These are phyloP conservation scores for Pseudocercospora eumusae DNA, from an alignment of 2,329 filamentous ascomycete genomes.

Conservation along the genomic window DNA sequence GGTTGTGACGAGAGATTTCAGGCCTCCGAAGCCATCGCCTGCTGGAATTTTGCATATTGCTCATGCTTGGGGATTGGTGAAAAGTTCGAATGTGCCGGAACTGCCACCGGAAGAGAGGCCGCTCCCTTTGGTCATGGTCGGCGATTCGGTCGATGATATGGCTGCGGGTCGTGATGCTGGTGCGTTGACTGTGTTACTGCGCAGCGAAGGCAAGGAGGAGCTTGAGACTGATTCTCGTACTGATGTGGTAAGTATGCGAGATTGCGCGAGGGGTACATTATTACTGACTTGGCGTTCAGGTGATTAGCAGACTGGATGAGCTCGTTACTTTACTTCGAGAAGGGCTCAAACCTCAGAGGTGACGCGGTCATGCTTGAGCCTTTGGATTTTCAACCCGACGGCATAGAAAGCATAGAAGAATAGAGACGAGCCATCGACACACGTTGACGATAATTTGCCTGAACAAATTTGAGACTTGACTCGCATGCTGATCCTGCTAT, in stretches of 20 bases:
- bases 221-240: slow-evolving; percentile 39
- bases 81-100: slow-evolving; percentile 34
- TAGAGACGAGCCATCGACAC: background rate
- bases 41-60: slow-evolving; percentile 88
- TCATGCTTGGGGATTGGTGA: slow-evolving; percentile 65
- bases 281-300: background rate
- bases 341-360: slow-evolving; percentile 21
- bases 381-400: background rate
- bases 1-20: slow-evolving; percentile 81
- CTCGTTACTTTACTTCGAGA: slow-evolving; percentile 34
- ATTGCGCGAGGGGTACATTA: background rate
- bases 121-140: slow-evolving; percentile 54
- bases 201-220: slow-evolving; percentile 41
- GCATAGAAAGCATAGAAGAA: background rate
- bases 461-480: background rate
- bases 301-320: slow-evolving; percentile 38
- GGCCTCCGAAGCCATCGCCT: slow-evolving; percentile 81
- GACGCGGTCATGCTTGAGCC: background rate
- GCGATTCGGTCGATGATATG: slow-evolving; percentile 84
- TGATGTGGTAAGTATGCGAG: slow-evolving; percentile 32
- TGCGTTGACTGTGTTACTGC: slow-evolving; percentile 82
- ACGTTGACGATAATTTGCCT: background rate
- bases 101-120: slow-evolving; percentile 17
- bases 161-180: slow-evolving; percentile 80
- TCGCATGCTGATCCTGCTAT: background rate